Evolutionary conservation across 768 basidiomycete genomes (phyloP).

Genomic region (Leucocoprinus leucothites): DNA sequence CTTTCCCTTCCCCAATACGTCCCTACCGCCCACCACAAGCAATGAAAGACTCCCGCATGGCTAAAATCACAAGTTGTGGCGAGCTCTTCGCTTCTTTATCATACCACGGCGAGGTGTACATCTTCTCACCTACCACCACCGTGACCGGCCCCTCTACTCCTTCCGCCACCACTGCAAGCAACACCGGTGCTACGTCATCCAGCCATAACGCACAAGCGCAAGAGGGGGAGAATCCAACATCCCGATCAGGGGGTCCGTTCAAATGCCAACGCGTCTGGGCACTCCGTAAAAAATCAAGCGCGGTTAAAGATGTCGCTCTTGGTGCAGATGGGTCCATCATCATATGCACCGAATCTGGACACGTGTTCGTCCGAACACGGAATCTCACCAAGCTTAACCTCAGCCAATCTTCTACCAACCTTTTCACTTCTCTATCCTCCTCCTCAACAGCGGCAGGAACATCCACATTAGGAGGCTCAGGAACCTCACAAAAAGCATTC

Average conservation of each 20-base stretch:
- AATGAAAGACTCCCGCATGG: constrained; percentile 63
- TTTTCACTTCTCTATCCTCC: background rate
- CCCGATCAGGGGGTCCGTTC: constrained; percentile 35
- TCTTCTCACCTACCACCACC: constrained; percentile 49
- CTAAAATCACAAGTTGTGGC: constrained; percentile 78
- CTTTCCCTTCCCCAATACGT: constrained; percentile 71
- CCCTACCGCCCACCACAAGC: constrained; percentile 84
- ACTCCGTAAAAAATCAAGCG: constrained; percentile 79
- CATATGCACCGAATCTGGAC: constrained; percentile 92
- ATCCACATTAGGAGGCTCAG: background rate
- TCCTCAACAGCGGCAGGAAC: background rate
- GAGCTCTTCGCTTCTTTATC: constrained; percentile 81
- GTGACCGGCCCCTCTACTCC: constrained; percentile 6
- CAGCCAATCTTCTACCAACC: background rate
- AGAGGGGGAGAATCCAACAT: constrained; percentile 8
- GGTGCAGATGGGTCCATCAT: constrained; percentile 86
- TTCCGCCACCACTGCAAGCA: constrained; percentile 20
- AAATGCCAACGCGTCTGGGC: constrained; percentile 93
- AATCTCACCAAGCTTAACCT: constrained; percentile 26
- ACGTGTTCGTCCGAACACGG: constrained; percentile 83
- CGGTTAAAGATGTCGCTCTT: constrained; percentile 87
- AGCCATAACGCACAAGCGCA: constrained; percentile 19
- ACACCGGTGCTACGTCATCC: background rate
- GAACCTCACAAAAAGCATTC: constrained; percentile 42
- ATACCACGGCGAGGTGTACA: constrained; percentile 88